phyloP scores from a whole-genome alignment of 768 basidiomycete genomes.

The Chlorophyllum brunneum region DNA sequence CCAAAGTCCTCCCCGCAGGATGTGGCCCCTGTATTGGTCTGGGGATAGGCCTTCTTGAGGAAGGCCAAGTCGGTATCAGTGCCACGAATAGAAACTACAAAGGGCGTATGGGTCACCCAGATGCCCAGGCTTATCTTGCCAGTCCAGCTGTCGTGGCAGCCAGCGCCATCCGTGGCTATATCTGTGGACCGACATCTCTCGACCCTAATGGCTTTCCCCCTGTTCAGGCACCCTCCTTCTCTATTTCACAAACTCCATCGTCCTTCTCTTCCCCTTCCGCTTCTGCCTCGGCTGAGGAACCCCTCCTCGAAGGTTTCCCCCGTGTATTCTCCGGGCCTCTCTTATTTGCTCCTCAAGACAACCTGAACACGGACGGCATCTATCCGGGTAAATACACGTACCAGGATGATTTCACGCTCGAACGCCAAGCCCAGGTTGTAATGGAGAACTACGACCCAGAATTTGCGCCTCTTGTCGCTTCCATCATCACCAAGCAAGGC shows the following conservation, averaged over 20 bases:
- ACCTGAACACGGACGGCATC: slow-evolving; percentile 96
- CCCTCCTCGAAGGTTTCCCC: slow-evolving; percentile 82
- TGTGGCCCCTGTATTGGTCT: slow-evolving; percentile 99
- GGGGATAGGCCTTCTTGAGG: slow-evolving; percentile 87
- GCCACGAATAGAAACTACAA: slow-evolving; percentile 99
- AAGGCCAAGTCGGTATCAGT: slow-evolving; percentile 94
- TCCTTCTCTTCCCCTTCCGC: slow-evolving; percentile 27
- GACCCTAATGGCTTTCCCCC: slow-evolving; percentile 51
- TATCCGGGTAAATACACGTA: slow-evolving; percentile 99
- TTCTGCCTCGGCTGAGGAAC: slow-evolving; percentile 37
- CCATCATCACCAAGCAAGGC: slow-evolving; percentile 33
- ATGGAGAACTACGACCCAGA: slow-evolving; percentile 98
- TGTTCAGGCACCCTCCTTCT: slow-evolving; percentile 52
- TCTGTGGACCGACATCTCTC: slow-evolving; percentile 74
- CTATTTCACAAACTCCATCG: slow-evolving; percentile 33
- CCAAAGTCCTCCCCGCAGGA: slow-evolving; percentile 89
- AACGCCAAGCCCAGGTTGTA: slow-evolving; percentile 90
- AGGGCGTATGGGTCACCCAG: slow-evolving; percentile 96
- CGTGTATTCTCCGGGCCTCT: slow-evolving; percentile 75
- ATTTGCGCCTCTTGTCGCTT: slow-evolving; percentile 70
- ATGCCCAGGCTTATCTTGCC: slow-evolving; percentile 92
- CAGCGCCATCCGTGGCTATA: slow-evolving; percentile 88
- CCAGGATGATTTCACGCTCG: slow-evolving; percentile 97
- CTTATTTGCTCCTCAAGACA: slow-evolving; percentile 95
- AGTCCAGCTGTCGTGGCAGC: slow-evolving; percentile 97